Base-by-base conservation (phyloP, 2,329 filamentous ascomycete species). In the Pseudogymnoascus sp. region DNA sequence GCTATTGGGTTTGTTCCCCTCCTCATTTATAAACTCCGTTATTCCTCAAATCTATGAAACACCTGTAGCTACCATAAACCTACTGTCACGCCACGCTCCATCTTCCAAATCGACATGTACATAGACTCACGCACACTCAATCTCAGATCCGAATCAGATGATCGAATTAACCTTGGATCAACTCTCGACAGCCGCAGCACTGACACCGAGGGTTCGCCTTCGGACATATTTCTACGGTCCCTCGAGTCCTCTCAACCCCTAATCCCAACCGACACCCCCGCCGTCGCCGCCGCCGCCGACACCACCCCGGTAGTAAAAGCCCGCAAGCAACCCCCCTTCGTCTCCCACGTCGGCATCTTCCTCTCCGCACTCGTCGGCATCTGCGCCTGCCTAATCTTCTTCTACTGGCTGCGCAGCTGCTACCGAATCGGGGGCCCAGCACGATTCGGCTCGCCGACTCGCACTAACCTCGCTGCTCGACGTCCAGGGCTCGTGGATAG, bases 261-360 rank as follows among this genome's bases (percentile, higher is more conserved):
- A 1, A 55, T 55, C 6, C 27, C 15, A 13, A 21, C 29, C 10
- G 29, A 55, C 15, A 18, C 13, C 42, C 33, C 29, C 48, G 5
- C 8, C 9, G 21, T 21, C 21, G 21, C 21, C 21, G 21, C 21
- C 21, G 29, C 42, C 42, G 29, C 29, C 48, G 48, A 55, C 5
- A 18, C 13, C 7, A 52, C 29, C 29, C 9, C 48, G 12, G 48
- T 15, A 5, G 5, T 55, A 8, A 9, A 33, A 10, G 7, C 48
- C 48, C 48, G 48, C n/a, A 55, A 55, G n/a, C 48, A 55, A 27
- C 29, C 48, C 12, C 33, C 29, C 29, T 15, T 55, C 29, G 35
- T 33, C 37, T 60, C 35, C 60, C 60, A 39, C 31, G 37, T 60
- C 58, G 60, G 25, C 4, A 59, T 62, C 42, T 59, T 60, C 13